Conservation (phyloP, 2,329 filamentous ascomycete genomes). For the Helotiales sp. region DNA sequence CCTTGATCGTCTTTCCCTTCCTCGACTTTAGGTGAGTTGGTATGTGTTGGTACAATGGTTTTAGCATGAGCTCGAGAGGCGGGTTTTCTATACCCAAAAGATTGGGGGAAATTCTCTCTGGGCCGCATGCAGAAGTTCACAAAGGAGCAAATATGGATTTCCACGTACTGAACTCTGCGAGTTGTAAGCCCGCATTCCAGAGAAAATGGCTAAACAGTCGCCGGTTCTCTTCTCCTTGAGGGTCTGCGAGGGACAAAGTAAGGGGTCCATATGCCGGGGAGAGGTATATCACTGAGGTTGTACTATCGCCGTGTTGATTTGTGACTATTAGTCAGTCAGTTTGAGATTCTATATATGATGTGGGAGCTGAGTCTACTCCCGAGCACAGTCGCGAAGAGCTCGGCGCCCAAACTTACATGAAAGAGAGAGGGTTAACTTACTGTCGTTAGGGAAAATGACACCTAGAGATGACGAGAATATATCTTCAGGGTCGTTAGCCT, state of each 20-base stretch:
- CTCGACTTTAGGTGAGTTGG: no score
- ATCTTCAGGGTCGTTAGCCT: slow-evolving; percentile 53
- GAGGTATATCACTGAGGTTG: slow-evolving; percentile 60
- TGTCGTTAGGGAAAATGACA: slow-evolving; percentile 68
- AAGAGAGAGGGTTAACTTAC: neutral
- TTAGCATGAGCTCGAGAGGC: no score
- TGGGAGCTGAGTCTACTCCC: no score
- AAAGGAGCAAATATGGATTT: no score
- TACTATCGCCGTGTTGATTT: slow-evolving; percentile 63
- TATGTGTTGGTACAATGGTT: no score
- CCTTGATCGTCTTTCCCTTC: slow-evolving; percentile 24
- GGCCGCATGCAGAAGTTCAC: no score
- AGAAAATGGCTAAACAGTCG: slow-evolving; percentile 70
- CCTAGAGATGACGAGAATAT: slow-evolving; percentile 58
- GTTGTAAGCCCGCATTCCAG: slow-evolving; percentile 65
- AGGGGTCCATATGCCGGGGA: slow-evolving; percentile 39
- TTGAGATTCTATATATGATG: no score
- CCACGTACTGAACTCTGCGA: slow-evolving; percentile 56
- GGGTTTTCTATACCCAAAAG: no score
- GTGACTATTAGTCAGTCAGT: no score
- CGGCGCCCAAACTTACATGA: no score
- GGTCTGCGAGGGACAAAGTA: slow-evolving; percentile 40
- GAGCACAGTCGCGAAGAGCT: no score
- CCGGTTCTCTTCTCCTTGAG: slow-evolving; percentile 51
- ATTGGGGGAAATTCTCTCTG: no score